Evolutionary conservation across 495 filamentous ascomycete genomes (phyloP), one percentile per base, ranked within the genome.

Genomic region (Neurospora sp.): DNA sequence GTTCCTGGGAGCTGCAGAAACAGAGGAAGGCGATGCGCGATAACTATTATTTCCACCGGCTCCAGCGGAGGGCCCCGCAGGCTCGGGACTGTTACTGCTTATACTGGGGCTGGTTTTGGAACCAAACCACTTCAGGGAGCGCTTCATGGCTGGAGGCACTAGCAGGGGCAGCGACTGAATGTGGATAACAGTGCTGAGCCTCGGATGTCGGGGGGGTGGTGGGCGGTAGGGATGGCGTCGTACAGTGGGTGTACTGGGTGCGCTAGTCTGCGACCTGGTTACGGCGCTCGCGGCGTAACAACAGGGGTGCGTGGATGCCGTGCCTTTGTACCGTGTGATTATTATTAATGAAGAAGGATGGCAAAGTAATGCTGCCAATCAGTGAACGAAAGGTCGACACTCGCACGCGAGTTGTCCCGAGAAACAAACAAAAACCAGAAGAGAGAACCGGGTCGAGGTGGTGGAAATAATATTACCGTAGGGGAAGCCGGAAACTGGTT

Each of bases 11-110:
- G 35, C 37, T 44, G 72, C 75, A 73, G 73, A 73, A 72, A 74
- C 72, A 44, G 73, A 62, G 54, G 54, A 72, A 75, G 78, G 74
- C 75, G 78, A 79, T 71, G 79, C 75, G 75, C 78, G 78, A 77
- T 81, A 76, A 76, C 74, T 76, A 77, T 79, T 81, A 78, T 76
- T 77, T 76, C 76, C 72, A 74, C 69, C 70, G 76, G 75, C 41
- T 70, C 73, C 73, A 76, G 73, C 74, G 74, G 76, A 72, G 77
- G 76, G 74, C 76, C 76, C 76, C 76, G 74, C 76, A 62, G 62
- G 46, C 72, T 77, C 76, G 76, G 76, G 72, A 71, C 74, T 76
- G 42, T 77, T 72, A 73, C 72, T 27, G 27, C 27, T 27, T 27
- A 27, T 27, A 27, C 27, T 78, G 35, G 79, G 72, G 69, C 74